Percentiles rank a stretch among this genome's conserved stretches.
phyloP scores from a whole-genome alignment of 1,284 basidiomycete genomes.

The Athelia psychrophila region DNA sequence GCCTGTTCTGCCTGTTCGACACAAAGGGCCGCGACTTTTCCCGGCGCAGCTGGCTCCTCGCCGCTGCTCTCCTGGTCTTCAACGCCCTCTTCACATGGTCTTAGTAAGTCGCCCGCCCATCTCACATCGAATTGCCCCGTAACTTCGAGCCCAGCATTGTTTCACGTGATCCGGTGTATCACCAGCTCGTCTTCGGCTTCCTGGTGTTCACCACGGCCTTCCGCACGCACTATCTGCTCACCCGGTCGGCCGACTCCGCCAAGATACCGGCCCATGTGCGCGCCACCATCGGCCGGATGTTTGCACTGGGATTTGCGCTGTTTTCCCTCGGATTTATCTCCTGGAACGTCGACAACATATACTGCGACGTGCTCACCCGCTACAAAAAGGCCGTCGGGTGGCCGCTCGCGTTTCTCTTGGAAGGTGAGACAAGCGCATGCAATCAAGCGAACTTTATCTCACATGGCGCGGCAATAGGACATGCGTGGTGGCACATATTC shows the following conservation, averaged over 20 bases:
- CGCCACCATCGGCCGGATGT: constrained; percentile 36
- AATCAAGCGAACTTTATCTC: neutral
- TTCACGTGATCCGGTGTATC: constrained; percentile 65
- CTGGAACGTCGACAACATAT: constrained; percentile 74
- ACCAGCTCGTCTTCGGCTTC: constrained; percentile 59
- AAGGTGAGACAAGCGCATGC: constrained; percentile 38
- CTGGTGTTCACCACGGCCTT: constrained; percentile 43
- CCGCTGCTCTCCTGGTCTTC: constrained; percentile 36
- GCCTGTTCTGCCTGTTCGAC: constrained; percentile 55
- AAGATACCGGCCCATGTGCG: constrained; percentile 43
- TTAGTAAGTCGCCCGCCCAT: constrained; percentile 45
- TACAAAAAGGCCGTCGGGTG: constrained; percentile 57
- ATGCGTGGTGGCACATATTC: constrained; percentile 74
- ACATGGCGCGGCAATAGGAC: constrained; percentile 30
- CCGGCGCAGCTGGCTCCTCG: constrained; percentile 32
- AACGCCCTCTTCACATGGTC: constrained; percentile 58
- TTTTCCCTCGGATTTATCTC: constrained; percentile 60
- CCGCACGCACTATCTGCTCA: constrained; percentile 49
- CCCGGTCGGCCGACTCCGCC: constrained; percentile 35
- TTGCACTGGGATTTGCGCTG: constrained; percentile 42
- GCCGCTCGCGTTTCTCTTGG: constrained; percentile 63
- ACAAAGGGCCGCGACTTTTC: constrained; percentile 45
- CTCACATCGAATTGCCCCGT: neutral
- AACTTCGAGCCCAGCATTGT: constrained; percentile 34
- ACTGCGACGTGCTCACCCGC: constrained; percentile 49